These are phyloP conservation scores for Colletotrichum nymphaeae DNA, from an alignment of 2,329 filamentous ascomycete genomes.

Conservation along the genomic window DNA sequence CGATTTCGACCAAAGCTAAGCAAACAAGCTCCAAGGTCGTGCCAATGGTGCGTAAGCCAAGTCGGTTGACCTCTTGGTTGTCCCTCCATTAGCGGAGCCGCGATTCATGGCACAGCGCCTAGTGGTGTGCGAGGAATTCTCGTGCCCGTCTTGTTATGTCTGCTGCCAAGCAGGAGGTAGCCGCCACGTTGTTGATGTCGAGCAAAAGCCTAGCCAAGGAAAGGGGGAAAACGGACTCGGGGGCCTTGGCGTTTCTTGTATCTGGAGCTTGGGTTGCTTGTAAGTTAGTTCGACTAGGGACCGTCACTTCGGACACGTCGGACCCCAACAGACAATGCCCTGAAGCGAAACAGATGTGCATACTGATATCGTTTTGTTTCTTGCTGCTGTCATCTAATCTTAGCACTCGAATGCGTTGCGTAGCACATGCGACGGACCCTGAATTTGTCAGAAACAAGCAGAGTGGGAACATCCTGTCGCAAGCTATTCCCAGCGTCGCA, in stretches of 20 bases:
- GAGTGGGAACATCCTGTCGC: slow-evolving; percentile 20
- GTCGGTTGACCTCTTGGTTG: not conserved
- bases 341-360: not conserved
- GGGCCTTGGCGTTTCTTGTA: slow-evolving; percentile 33
- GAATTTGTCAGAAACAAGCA: slow-evolving; percentile 2
- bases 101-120: slow-evolving; percentile 8
- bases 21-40: not conserved
- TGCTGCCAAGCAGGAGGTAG: slow-evolving; percentile 25
- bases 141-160: not conserved
- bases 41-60: slow-evolving; percentile 27
- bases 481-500: slow-evolving; percentile 31
- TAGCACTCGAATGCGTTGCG: not conserved
- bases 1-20: slow-evolving; percentile 7
- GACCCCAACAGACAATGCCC: not conserved
- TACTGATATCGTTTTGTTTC: not conserved
- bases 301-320: not conserved
- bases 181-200: not conserved
- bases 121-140: slow-evolving; percentile 4
- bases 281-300: not conserved
- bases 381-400: slow-evolving; percentile 19
- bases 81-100: not conserved
- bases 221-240: not conserved
- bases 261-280: slow-evolving; percentile 12
- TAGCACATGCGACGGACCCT: slow-evolving; percentile 16
- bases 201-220: not conserved